Percentiles rank a stretch among this genome's conserved stretches.
phyloP scores from a whole-genome alignment of 2,329 filamentous ascomycete species.

The Fusarium tjaetaba region DNA sequence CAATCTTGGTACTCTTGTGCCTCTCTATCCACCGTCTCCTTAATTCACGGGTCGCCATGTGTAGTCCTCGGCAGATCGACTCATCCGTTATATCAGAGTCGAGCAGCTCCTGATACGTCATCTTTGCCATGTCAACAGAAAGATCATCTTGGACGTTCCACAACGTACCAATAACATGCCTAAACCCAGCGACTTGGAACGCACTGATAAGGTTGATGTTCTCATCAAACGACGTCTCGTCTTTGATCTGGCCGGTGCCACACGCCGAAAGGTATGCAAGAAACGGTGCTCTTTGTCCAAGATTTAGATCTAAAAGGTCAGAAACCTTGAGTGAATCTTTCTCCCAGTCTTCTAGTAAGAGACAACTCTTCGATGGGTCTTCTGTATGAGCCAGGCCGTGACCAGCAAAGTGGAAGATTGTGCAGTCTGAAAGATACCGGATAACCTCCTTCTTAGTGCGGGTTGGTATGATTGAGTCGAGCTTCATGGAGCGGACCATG shows the following conservation, averaged over 20 bases:
- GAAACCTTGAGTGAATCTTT: not conserved
- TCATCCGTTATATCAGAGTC: not conserved
- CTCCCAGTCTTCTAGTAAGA: not conserved
- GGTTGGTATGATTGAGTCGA: not conserved
- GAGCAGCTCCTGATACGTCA: not conserved
- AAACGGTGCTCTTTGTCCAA: not conserved
- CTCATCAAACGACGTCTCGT: not conserved
- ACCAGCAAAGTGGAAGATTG: constrained; percentile 3
- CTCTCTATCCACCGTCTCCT: not conserved
- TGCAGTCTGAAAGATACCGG: not conserved
- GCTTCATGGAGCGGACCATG: not conserved
- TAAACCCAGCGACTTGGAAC: not conserved
- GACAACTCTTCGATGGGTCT: not conserved
- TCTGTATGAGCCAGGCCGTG: not conserved
- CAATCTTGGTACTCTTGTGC: too few relatives aligned
- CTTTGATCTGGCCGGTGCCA: not conserved
- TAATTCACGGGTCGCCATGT: not conserved
- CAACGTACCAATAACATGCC: not conserved
- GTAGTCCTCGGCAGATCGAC: not conserved
- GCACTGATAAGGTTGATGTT: not conserved
- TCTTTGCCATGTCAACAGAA: not conserved
- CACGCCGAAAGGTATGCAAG: constrained; percentile 9
- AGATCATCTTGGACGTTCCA: not conserved
- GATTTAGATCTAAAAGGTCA: not conserved
- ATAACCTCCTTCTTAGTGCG: not conserved